phyloP scores from a whole-genome alignment of 2,329 filamentous ascomycete species.

The Monilinia laxa region DNA sequence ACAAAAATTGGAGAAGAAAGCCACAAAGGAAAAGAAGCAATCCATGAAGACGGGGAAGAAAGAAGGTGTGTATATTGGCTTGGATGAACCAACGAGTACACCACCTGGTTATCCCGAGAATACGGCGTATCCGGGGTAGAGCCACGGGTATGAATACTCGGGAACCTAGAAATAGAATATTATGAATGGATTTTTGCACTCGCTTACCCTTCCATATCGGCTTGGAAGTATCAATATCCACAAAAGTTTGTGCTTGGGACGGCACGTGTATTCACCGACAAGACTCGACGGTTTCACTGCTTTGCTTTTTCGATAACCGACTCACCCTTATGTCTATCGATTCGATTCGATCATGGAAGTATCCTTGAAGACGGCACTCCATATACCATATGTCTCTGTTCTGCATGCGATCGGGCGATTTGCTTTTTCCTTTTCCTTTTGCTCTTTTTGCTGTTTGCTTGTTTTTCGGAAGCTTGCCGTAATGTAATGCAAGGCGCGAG shows the following conservation, averaged over 20 bases:
- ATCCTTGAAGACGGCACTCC: neutral
- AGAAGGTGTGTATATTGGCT: neutral
- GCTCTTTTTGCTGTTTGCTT: neutral
- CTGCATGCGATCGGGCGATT: neutral
- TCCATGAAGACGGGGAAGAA: slow-evolving; percentile 28
- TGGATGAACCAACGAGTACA: neutral
- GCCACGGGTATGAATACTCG: no score
- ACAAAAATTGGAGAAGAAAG: slow-evolving; percentile 33
- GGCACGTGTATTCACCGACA: no score
- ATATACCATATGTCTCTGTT: neutral
- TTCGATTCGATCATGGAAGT: neutral
- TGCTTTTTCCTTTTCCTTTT: neutral
- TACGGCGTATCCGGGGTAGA: neutral
- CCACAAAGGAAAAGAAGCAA: slow-evolving; percentile 35
- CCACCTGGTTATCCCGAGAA: neutral
- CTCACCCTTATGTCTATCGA: no score
- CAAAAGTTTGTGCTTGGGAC: no score
- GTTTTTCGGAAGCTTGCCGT: neutral
- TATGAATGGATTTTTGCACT: no score
- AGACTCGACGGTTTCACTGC: no score
- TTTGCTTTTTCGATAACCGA: no score
- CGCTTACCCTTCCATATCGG: no score
- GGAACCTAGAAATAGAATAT: no score
- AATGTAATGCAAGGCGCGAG: no score
- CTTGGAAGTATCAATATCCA: no score